Base-by-base conservation (phyloP, 2,329 filamentous ascomycete genomes). In the Colletotrichum sansevieriae region DNA sequence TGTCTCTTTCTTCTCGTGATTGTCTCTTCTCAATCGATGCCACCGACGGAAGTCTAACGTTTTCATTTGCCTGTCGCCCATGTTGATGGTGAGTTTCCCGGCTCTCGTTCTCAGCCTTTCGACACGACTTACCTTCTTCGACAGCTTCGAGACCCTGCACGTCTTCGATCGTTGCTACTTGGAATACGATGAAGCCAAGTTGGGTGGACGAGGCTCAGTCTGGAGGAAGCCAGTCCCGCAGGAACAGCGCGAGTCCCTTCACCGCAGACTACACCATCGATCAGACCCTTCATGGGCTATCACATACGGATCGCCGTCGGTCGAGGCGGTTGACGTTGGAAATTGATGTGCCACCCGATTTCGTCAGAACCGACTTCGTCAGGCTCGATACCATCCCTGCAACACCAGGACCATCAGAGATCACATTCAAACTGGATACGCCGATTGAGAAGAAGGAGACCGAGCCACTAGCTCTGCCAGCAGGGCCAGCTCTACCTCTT, bases 201-300 rank as follows among this genome's bases (percentile, higher is more conserved):
- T 69, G 66, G 66, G 41, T 69, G 15, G 49, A 39, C 10, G 63
- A 65, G 47, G 55, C 66, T 35, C 49, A 69, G 56, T 25, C 43
- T 37, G 66, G 66, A 49, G 55, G 37, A 49, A 56, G 37, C 22
- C n/a, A 37, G 12, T 46, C 39, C 12, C 66, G 62, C 55, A 47
- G 49, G 35, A 52, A 52, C 66, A 66, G 55, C 43, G 56, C 62
- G 25, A 66, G 22, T 41, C 62, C 62, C 49, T 69, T 69, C 43
- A 66, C 66, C 7, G 66, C 66, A 7, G 62, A 61, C 55, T 69
- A 69, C 56, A 69, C 66, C 22, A 69, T 69, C 63, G 44, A 61
- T 20, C 66, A 69, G 56, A 69, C 66, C 13, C 43, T 69, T 22
- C 63, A 69, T 22, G 66, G 66, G 3, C 63, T 35, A 10, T 61